phyloP scores from a whole-genome alignment of 2,329 filamentous ascomycete species.

The Monilinia fructicola region DNA sequence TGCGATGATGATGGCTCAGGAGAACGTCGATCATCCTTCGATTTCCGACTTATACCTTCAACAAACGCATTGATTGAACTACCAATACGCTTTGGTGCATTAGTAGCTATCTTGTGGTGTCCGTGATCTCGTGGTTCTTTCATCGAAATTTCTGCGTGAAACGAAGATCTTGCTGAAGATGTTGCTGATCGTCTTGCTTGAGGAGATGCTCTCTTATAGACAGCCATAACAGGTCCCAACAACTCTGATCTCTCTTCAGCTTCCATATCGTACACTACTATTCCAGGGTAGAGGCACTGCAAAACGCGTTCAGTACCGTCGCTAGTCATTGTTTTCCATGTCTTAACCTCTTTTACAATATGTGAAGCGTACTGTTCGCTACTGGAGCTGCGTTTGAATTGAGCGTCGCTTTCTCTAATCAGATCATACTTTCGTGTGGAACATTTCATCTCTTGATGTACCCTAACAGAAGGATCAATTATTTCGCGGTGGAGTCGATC shows the following conservation, averaged over 20 bases:
- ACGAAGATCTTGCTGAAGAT: not conserved
- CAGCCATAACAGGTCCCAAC: not conserved
- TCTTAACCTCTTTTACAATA: not conserved
- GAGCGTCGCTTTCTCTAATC: not conserved
- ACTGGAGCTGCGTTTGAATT: not conserved
- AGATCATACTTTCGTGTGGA: not conserved
- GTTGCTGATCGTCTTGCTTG: not conserved
- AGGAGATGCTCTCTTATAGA: not conserved
- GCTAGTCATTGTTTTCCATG: conserved; percentile 1
- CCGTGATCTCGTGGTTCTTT: not conserved
- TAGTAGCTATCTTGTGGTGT: not conserved
- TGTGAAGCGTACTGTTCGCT: not conserved
- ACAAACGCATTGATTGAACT: not conserved
- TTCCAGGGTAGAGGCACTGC: not conserved
- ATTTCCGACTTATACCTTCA: not conserved
- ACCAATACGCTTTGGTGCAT: not conserved
- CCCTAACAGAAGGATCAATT: not conserved
- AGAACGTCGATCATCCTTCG: not conserved
- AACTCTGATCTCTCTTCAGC: not conserved
- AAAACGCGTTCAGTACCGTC: not conserved
- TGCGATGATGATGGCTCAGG: conserved; percentile 5
- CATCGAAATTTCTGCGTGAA: not conserved
- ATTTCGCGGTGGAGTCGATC: not conserved
- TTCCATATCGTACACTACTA: not conserved
- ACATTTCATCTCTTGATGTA: conserved; percentile 10